Conservation (phyloP, 768 basidiomycete species). For the Pleurotus sapidus region DNA sequence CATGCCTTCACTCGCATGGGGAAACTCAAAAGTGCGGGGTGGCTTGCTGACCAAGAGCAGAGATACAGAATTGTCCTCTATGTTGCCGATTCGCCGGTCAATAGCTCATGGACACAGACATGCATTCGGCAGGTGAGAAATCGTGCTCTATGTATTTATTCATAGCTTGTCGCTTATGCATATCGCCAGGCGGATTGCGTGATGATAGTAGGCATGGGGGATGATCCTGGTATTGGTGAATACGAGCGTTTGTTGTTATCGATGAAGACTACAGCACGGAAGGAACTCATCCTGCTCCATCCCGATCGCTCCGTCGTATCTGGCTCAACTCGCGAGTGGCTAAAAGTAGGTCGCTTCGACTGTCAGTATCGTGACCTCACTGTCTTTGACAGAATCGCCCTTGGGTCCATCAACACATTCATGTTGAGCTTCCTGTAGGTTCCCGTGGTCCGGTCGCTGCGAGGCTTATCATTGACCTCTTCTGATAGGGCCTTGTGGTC, state of each 20-base stretch:
- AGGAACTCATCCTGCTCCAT: conserved; percentile 93
- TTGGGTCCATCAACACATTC: conserved; percentile 95
- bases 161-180: neutral
- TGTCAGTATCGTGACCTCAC: neutral
- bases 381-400: conserved; percentile 67
- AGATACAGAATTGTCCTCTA: conserved; percentile 92
- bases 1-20: conserved; percentile 97
- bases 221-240: conserved; percentile 88
- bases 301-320: conserved; percentile 85
- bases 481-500: conserved; percentile 63
- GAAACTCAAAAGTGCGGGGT: conserved; percentile 84
- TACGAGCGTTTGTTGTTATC: conserved; percentile 91
- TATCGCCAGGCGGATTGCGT: conserved; percentile 78
- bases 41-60: conserved; percentile 96
- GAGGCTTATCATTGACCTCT: neutral
- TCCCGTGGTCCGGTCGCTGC: neutral
- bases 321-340: conserved; percentile 94
- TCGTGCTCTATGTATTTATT: neutral
- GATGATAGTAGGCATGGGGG: conserved; percentile 92
- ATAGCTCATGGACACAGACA: conserved; percentile 96
- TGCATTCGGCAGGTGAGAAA: conserved; percentile 83
- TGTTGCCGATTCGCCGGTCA: conserved; percentile 93
- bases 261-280: conserved; percentile 97
- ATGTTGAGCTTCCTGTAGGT: conserved; percentile 84
- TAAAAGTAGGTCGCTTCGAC: conserved; percentile 57